Evolutionary conservation across 208 protist genomes (phyloP).

Genomic region (Herpetomonas samuelpessoai): DNA sequence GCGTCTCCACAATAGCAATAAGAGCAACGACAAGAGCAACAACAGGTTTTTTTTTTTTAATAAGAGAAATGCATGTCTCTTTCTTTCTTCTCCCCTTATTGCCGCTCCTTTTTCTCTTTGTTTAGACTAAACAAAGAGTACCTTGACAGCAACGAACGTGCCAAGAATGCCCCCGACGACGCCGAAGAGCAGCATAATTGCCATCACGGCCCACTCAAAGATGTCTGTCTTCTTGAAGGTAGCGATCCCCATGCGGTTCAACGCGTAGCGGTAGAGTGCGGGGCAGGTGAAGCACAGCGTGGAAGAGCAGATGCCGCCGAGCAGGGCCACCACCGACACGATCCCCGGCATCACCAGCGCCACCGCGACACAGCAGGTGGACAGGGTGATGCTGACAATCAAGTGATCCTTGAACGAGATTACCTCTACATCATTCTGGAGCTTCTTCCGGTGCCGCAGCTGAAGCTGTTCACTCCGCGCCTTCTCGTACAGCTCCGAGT

Average conservation of each 20-base stretch:
- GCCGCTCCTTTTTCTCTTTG: not conserved
- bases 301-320: slow-evolving; percentile 61
- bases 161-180: slow-evolving; percentile 32
- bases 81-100: not conserved
- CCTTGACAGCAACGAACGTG: slow-evolving; percentile 33
- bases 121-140: slow-evolving; percentile 8
- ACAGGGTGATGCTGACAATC: slow-evolving; percentile 59
- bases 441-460: slow-evolving; percentile 31
- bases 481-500: not conserved
- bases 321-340: slow-evolving; percentile 48
- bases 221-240: slow-evolving; percentile 10
- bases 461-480: slow-evolving; percentile 14
- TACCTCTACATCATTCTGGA: slow-evolving; percentile 31
- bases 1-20: slow-evolving; percentile 4
- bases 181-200: slow-evolving; percentile 45
- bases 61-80: not conserved
- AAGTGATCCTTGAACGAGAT: slow-evolving; percentile 55
- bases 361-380: slow-evolving; percentile 33
- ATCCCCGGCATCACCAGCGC: slow-evolving; percentile 61
- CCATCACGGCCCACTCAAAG: slow-evolving; percentile 27
- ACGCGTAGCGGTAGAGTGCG: slow-evolving; percentile 54
- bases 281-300: slow-evolving; percentile 64
- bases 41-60: too few relatives aligned
- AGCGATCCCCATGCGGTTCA: slow-evolving; percentile 34
- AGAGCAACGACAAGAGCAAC: slow-evolving; percentile 3